Percentiles rank a stretch among this genome's conserved stretches.
These are phyloP conservation scores for Trichoderma koningii DNA, from an alignment of 2,329 filamentous ascomycete species.

Conservation along the genomic window DNA sequence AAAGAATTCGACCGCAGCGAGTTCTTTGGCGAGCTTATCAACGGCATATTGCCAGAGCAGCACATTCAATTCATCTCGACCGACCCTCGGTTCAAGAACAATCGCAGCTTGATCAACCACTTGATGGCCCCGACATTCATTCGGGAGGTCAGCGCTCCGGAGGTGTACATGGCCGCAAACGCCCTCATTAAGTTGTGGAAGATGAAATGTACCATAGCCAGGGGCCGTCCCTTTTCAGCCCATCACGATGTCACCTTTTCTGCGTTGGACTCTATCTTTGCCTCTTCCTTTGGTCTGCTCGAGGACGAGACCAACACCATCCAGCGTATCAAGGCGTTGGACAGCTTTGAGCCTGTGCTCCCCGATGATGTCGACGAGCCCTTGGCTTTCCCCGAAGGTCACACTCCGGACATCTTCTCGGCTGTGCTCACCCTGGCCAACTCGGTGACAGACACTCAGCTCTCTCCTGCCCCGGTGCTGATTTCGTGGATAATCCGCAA, in stretches of 20 bases:
- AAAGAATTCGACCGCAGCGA: slow-evolving; percentile 17
- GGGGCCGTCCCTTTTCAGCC: slow-evolving; percentile 15
- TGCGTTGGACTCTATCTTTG: slow-evolving; percentile 18
- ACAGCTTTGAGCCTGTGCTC: slow-evolving; percentile 13
- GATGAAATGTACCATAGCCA: slow-evolving; percentile 12
- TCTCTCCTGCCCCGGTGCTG: slow-evolving; percentile 16
- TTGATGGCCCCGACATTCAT: slow-evolving; percentile 22
- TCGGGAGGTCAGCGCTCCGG: slow-evolving; percentile 13
- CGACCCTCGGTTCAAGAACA: slow-evolving; percentile 15
- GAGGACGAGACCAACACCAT: slow-evolving; percentile 18
- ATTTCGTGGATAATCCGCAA: slow-evolving; percentile 17
- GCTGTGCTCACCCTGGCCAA: slow-evolving; percentile 13
- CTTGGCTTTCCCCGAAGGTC: slow-evolving; percentile 12
- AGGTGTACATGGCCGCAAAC: slow-evolving; percentile 18
- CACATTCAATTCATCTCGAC: slow-evolving; percentile 17
- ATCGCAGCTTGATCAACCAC: slow-evolving; percentile 19
- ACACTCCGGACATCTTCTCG: slow-evolving; percentile 13
- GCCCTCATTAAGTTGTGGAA: slow-evolving; percentile 17
- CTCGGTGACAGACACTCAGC: slow-evolving; percentile 16
- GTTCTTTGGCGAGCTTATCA: slow-evolving; percentile 3
- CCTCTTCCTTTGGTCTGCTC: slow-evolving; percentile 17
- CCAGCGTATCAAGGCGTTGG: slow-evolving; percentile 16
- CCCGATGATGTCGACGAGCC: slow-evolving; percentile 10
- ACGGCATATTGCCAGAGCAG: slow-evolving; percentile 17
- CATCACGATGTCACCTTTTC: slow-evolving; percentile 15